Conservation (phyloP, 1,284 basidiomycete species). For the Rhodotorula glutinis region DNA sequence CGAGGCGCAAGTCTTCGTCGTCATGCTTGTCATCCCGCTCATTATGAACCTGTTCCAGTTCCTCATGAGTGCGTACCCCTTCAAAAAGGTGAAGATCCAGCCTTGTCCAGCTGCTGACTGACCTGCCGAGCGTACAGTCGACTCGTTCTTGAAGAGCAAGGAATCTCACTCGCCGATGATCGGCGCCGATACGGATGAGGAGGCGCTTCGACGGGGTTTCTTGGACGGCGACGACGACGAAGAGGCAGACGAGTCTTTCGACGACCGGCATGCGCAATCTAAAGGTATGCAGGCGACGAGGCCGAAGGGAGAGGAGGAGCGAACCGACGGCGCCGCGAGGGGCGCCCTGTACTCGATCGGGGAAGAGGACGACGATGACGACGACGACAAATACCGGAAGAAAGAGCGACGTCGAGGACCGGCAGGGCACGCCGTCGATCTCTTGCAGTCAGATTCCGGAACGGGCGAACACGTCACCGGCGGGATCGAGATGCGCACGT, state of each 20-base stretch:
- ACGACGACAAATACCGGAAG: neutral
- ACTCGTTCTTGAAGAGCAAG: conserved; percentile 66
- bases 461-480: no score
- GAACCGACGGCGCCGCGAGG: neutral
- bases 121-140: conserved; percentile 43
- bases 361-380: conserved; percentile 7
- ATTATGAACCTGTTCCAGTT: conserved; percentile 40
- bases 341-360: neutral
- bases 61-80: conserved; percentile 22
- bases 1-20: conserved; percentile 60
- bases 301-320: neutral
- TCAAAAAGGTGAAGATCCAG: no score
- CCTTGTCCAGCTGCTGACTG: no score
- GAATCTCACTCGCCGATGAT: conserved; percentile 2
- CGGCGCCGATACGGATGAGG: conserved; percentile 38
- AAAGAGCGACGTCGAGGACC: neutral
- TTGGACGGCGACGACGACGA: conserved; percentile 52
- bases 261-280: neutral
- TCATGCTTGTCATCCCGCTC: conserved; percentile 86
- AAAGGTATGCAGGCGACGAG: no score
- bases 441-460: neutral
- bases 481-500: neutral
- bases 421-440: neutral
- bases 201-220: conserved; percentile 58
- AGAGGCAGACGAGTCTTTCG: neutral